These are phyloP conservation scores for Aspergillus mulundensis DNA, from an alignment of 495 filamentous ascomycete genomes.

Conservation along the genomic window DNA sequence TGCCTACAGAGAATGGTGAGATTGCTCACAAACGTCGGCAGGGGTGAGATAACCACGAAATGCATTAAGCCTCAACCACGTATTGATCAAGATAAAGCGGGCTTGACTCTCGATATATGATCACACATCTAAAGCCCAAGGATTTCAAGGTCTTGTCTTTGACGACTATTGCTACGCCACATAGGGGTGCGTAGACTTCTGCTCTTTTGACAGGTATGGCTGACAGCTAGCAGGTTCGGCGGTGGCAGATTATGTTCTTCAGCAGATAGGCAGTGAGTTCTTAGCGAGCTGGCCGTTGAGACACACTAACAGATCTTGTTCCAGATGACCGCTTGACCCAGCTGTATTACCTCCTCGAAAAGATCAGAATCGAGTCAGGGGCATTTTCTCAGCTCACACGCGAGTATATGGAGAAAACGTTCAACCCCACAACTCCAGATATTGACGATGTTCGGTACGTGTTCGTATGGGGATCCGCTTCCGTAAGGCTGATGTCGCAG, in stretches of 20 bases:
- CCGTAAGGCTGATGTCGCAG: conserved; percentile 30
- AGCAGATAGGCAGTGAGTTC: conserved; percentile 55
- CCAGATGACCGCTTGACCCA: conserved; percentile 54
- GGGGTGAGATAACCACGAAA: conserved; percentile 39
- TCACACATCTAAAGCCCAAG: conserved; percentile 67
- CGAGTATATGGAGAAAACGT: conserved; percentile 73
- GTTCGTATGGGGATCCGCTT: not conserved
- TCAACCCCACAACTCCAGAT: conserved; percentile 80
- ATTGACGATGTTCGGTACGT: conserved; percentile 59
- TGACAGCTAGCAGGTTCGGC: conserved; percentile 52
- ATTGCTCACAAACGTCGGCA: conserved; percentile 17
- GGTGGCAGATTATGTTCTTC: conserved; percentile 80
- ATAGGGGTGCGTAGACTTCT: conserved; percentile 54
- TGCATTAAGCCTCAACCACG: not conserved
- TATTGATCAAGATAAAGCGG: conserved; percentile 53
- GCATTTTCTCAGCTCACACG: conserved; percentile 84
- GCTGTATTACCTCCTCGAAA: conserved; percentile 65
- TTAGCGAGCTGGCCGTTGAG: not conserved
- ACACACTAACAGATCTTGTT: not conserved
- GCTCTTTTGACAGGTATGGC: not conserved
- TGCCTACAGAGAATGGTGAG: conserved; percentile 6
- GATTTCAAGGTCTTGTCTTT: conserved; percentile 72
- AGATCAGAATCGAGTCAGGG: conserved; percentile 67
- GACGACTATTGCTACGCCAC: conserved; percentile 85
- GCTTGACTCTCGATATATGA: conserved; percentile 89